Base-by-base conservation (phyloP, 2,329 filamentous ascomycete genomes). In the Lachnellula willkommii region DNA sequence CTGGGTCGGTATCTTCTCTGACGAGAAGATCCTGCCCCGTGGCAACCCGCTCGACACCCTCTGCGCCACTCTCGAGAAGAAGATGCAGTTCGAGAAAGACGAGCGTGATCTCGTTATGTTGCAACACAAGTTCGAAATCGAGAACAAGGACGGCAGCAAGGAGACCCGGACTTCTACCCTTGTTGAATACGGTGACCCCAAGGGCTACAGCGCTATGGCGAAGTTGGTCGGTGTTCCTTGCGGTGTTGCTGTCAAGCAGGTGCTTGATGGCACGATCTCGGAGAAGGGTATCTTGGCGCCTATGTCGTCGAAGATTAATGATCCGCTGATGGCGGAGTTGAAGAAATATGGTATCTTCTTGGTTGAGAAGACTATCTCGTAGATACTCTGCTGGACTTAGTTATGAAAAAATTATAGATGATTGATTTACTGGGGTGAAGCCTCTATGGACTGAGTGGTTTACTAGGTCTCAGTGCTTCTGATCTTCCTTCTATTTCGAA, bases 1-100 rank as follows among this genome's bases (percentile, higher is more conserved):
- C 63, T 94, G 89, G 89, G 78, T 88, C 63, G 81, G 80, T 32
- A 70, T 85, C n/a, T 57, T 57, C 55, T 86, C 83, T 45, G 79
- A 85, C 62, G 79, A 83, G 69, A 75, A 82, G 70, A 90, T 87
- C 69, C 87, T 75, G 5, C 86, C 89, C 28, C 78, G 83, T 54
- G 87, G 84, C 53, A 96, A 89, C 77, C 88, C 90, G 4, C 81
- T 96, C 24, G 92, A 96, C 73, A 93, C 89, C n/a, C 83, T 96
- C 40, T 96, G 91, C 76, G 90, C 89, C 35, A 88, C 85, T 3
- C 82, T 96, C 32, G 90, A 95, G 79, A 76, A 89, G 79, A 95
- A 95, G 84, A 95, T 95, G 89, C 82, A 89, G 73, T 96, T 87
- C 73, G 87, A 82, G 68, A 78, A 87, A 66, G 87, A 81, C 59